Percentiles rank a stretch among this genome's conserved stretches.
These are phyloP conservation scores for Dendrobium chrysotoxum DNA, from an alignment of 106 monocot genomes.

Conservation along the genomic window DNA sequence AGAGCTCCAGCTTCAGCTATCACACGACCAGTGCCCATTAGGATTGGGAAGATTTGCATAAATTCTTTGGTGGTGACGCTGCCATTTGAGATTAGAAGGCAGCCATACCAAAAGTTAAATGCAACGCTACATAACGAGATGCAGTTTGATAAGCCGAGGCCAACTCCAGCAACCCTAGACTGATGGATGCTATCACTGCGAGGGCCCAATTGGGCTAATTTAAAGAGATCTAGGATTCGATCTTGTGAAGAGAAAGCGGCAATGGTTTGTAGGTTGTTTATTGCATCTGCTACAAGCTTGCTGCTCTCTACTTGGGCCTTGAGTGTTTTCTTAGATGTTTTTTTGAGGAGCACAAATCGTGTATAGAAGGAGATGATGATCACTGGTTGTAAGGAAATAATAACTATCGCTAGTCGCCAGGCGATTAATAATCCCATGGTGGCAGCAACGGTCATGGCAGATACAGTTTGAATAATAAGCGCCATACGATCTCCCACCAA, in stretches of 20 bases:
- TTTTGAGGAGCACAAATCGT: not conserved
- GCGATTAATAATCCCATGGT: not conserved
- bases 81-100: not conserved
- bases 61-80: slow-evolving; percentile 6
- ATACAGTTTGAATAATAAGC: not conserved
- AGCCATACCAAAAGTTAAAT: slow-evolving; percentile 3
- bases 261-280: not conserved
- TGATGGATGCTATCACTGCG: not conserved
- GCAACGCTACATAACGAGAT: not conserved
- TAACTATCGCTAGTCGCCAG: slow-evolving; percentile 6
- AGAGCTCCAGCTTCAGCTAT: slow-evolving; percentile 9
- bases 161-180: slow-evolving; percentile 5
- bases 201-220: not conserved
- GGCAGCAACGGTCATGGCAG: not conserved
- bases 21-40: not conserved
- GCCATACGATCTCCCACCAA: slow-evolving; percentile 3
- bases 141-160: slow-evolving; percentile 6
- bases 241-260: slow-evolving; percentile 13
- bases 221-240: slow-evolving; percentile 4
- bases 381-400: slow-evolving; percentile 5
- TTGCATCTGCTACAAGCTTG: slow-evolving; percentile 3
- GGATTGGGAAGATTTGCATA: slow-evolving; percentile 1
- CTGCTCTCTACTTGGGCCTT: slow-evolving; percentile 3
- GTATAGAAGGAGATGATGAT: slow-evolving; percentile 7
- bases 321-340: not conserved